Conservation (phyloP, 2,329 filamentous ascomycete species). For the Penicillium sp. region DNA sequence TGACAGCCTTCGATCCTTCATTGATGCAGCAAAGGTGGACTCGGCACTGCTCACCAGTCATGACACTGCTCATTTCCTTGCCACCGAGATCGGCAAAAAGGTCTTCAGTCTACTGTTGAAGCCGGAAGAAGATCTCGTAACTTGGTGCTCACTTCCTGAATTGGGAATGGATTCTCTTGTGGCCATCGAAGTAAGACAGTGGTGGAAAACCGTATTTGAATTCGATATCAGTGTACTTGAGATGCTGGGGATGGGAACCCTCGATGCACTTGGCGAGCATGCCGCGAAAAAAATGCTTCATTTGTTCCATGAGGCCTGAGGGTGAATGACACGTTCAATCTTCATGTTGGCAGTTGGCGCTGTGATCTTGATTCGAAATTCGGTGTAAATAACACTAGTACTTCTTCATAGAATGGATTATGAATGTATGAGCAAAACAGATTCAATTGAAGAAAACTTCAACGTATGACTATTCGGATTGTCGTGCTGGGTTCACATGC, state of each 20-base stretch:
- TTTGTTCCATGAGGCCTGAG: conserved; percentile 9
- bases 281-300: conserved; percentile 15
- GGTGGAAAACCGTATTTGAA: conserved; percentile 23
- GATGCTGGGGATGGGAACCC: conserved; percentile 23
- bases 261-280: conserved; percentile 17
- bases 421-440: too few species aligned
- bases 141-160: conserved; percentile 21
- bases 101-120: conserved; percentile 23
- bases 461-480: too few species aligned
- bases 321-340: not conserved
- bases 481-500: not conserved
- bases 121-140: conserved; percentile 25
- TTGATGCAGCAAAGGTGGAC: conserved; percentile 6
- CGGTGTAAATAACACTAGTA: too few species aligned
- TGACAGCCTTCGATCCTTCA: conserved; percentile 9
- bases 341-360: too few species aligned
- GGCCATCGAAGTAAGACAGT: conserved; percentile 34
- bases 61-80: conserved; percentile 14
- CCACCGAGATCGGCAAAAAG: conserved; percentile 25
- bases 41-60: not conserved
- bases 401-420: too few species aligned
- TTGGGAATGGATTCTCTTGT: conserved; percentile 36
- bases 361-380: too few species aligned
- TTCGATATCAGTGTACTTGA: conserved; percentile 34
- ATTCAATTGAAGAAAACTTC: too few species aligned